These are phyloP conservation scores for Pistacia vera DNA, from an alignment of 345 rosid species.

Conservation along the genomic window DNA sequence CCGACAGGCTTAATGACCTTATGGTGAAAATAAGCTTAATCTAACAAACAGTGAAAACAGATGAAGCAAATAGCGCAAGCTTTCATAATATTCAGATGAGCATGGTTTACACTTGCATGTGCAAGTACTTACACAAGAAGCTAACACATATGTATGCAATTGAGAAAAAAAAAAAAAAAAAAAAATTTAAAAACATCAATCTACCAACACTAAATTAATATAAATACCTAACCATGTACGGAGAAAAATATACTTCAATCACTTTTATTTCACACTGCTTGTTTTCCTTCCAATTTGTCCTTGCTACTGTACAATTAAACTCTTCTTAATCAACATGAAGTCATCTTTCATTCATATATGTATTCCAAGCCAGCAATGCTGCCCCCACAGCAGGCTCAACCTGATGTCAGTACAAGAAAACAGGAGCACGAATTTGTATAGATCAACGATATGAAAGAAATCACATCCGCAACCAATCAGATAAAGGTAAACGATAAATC, in stretches of 20 bases:
- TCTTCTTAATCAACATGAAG: not conserved
- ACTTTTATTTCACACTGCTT: not conserved
- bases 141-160: slow-evolving; percentile 6
- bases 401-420: slow-evolving; percentile 32
- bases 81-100: slow-evolving; percentile 5
- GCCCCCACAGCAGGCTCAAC: slow-evolving; percentile 81
- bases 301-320: slow-evolving; percentile 37
- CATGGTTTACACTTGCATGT: not conserved
- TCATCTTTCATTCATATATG: slow-evolving; percentile 36
- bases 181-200: not conserved
- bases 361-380: slow-evolving; percentile 62
- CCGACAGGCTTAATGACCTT: no score
- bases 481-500: not conserved
- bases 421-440: not conserved
- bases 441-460: not conserved
- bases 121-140: slow-evolving; percentile 9
- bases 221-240: slow-evolving; percentile 18
- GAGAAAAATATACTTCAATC: not conserved
- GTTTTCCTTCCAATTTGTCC: slow-evolving; percentile 11
- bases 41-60: not conserved
- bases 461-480: not conserved
- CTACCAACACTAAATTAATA: not conserved
- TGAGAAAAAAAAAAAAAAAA: not conserved
- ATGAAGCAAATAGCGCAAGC: not conserved
- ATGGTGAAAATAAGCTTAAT: not conserved